phyloP scores from a whole-genome alignment of 768 basidiomycete genomes.

The Terana coerulea region DNA sequence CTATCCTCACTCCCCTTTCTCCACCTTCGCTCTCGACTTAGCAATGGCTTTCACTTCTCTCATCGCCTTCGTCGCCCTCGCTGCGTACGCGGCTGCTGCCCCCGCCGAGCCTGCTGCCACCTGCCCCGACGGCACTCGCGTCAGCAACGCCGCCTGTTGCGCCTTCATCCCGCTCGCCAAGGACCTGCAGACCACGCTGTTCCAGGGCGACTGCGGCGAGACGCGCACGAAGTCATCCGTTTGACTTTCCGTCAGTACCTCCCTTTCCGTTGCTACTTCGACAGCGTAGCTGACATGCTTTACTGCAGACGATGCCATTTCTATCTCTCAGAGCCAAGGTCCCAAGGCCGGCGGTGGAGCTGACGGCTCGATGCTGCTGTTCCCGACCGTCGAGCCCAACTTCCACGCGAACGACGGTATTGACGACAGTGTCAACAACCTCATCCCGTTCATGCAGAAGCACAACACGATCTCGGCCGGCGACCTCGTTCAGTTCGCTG shows the following conservation, averaged over 20 bases:
- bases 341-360: slow-evolving; percentile 20
- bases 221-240: slow-evolving; percentile 17
- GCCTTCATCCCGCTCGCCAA: slow-evolving; percentile 15
- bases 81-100: slow-evolving; percentile 3
- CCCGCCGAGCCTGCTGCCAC: neutral
- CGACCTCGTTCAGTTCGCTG: slow-evolving; percentile 14
- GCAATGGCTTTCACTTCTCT: slow-evolving; percentile 11
- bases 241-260: slow-evolving; percentile 10
- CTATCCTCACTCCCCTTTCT: neutral
- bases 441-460: slow-evolving; percentile 17
- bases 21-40: neutral
- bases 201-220: slow-evolving; percentile 14
- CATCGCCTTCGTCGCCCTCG: slow-evolving; percentile 4
- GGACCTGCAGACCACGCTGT: neutral
- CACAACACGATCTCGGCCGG: slow-evolving; percentile 16
- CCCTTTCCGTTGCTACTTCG: neutral
- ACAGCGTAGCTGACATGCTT: slow-evolving; percentile 8
- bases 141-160: slow-evolving; percentile 17
- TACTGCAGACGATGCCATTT: slow-evolving; percentile 10
- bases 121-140: slow-evolving; percentile 18
- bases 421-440: slow-evolving; percentile 21
- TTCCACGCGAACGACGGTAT: slow-evolving; percentile 25
- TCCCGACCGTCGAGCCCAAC: slow-evolving; percentile 20
- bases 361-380: slow-evolving; percentile 23
- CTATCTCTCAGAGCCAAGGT: slow-evolving; percentile 8